phyloP scores from a whole-genome alignment of 2,329 filamentous ascomycete species.

The Phialocephala sp. region DNA sequence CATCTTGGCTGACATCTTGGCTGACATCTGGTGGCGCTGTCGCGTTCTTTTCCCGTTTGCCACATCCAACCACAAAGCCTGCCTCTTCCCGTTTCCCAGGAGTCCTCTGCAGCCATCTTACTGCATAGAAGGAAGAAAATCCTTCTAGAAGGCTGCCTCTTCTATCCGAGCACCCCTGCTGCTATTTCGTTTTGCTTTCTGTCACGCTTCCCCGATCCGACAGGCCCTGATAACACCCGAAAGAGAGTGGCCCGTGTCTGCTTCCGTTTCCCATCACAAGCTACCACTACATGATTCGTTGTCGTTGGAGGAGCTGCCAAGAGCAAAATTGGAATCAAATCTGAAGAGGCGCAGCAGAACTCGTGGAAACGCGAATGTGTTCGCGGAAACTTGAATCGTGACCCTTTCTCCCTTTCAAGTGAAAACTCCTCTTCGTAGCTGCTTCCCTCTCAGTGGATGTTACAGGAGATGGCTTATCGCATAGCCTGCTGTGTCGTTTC shows the following conservation, averaged over 20 bases:
- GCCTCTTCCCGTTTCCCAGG: background rate
- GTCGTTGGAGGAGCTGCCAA: background rate
- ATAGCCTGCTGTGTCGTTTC: background rate
- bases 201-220: background rate
- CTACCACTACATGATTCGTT: background rate
- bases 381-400: background rate
- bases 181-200: background rate
- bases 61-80: slow-evolving; percentile 10
- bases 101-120: background rate
- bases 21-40: slow-evolving; percentile 6
- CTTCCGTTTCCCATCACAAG: background rate
- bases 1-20: background rate
- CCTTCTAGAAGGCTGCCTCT: slow-evolving; percentile 9
- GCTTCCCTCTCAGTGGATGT: background rate
- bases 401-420: background rate
- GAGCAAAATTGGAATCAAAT: no score
- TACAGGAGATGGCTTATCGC: background rate
- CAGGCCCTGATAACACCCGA: background rate
- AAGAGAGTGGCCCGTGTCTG: background rate
- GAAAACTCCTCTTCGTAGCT: background rate
- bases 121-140: slow-evolving; percentile 10
- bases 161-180: background rate
- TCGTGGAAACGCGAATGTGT: background rate
- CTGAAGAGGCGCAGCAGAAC: background rate
- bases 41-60: background rate